phyloP scores from a whole-genome alignment of 1,284 basidiomycete genomes.

The Leccinum subatratum region DNA sequence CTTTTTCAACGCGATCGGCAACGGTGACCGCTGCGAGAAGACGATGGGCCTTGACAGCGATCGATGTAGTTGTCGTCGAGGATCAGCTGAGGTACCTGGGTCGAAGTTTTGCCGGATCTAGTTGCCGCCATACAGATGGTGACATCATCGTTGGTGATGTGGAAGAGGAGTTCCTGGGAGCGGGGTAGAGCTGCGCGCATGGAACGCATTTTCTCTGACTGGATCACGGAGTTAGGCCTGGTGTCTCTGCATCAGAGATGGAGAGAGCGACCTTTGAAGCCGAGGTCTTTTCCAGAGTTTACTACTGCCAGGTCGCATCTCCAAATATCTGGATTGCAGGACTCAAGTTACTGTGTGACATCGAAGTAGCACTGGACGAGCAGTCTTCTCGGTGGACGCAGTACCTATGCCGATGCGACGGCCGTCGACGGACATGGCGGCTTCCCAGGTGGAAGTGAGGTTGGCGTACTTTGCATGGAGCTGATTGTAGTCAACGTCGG shows the following conservation, averaged over 20 bases:
- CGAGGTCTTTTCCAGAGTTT: constrained; percentile 63
- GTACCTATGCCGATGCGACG: constrained; percentile 77
- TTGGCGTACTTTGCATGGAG: constrained; percentile 28
- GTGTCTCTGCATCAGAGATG: constrained; percentile 60
- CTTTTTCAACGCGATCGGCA: too few species aligned
- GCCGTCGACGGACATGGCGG: constrained; percentile 76
- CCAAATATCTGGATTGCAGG: constrained; percentile 81
- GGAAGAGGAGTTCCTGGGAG: too few species aligned
- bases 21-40: too few species aligned
- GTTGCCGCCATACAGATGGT: too few species aligned
- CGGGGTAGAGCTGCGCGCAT: too few species aligned
- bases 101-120: too few species aligned
- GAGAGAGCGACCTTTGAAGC: constrained; percentile 71
- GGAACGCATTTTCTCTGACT: too few species aligned
- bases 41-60: too few species aligned
- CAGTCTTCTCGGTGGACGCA: constrained; percentile 70
- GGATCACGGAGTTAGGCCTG: too few species aligned
- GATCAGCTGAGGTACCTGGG: too few species aligned
- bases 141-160: too few species aligned
- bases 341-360: constrained; percentile 81
- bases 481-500: constrained; percentile 63
- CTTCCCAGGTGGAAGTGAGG: constrained; percentile 64
- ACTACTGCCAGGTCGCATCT: constrained; percentile 58
- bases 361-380: constrained; percentile 82
- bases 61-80: too few species aligned